These are phyloP conservation scores for Saitozyma podzolica DNA, from an alignment of 768 basidiomycete genomes.

Conservation along the genomic window DNA sequence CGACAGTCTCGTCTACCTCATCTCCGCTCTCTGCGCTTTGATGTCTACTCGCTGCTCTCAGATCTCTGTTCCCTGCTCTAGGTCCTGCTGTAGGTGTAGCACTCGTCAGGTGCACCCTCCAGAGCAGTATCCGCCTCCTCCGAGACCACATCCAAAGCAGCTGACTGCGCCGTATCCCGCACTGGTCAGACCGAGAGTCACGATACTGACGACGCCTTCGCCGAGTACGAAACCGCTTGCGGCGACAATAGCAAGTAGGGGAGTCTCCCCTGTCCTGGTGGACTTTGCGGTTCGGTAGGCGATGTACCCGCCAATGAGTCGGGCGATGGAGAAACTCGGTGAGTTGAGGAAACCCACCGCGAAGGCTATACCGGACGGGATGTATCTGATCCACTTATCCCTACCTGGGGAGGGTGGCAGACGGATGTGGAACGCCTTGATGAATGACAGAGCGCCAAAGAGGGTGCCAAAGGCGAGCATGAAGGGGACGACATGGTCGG, in stretches of 20 bases:
- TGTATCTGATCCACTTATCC: constrained; percentile 8
- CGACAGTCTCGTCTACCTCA: too few relatives aligned
- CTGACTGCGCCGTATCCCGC: constrained; percentile 72
- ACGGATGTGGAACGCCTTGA: constrained; percentile 61
- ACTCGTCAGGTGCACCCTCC: constrained; percentile 32
- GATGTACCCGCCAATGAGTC: constrained; percentile 80
- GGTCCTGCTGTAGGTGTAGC: too few relatives aligned
- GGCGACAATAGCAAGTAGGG: constrained; percentile 66
- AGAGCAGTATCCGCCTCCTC: constrained; percentile 51
- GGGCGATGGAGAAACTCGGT: constrained; percentile 88
- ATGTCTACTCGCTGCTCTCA: too few relatives aligned
- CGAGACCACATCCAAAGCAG: constrained; percentile 74
- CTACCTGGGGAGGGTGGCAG: constrained; percentile 10
- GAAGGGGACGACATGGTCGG: constrained; percentile 69
- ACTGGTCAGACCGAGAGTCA: constrained; percentile 72
- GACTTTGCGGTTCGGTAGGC: constrained; percentile 59
- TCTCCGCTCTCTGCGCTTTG: too few relatives aligned
- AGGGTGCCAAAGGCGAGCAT: constrained; percentile 75
- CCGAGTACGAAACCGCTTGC: constrained; percentile 96
- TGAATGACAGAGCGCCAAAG: constrained; percentile 67
- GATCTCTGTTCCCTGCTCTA: too few relatives aligned
- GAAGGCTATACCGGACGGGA: constrained; percentile 83
- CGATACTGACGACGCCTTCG: constrained; percentile 84
- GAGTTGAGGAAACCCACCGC: constrained; percentile 95
- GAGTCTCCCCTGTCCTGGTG: constrained; percentile 39